Evolutionary conservation across 805 yeast genomes (phyloP).

Genomic region (Ogataea thermomethanolica): DNA sequence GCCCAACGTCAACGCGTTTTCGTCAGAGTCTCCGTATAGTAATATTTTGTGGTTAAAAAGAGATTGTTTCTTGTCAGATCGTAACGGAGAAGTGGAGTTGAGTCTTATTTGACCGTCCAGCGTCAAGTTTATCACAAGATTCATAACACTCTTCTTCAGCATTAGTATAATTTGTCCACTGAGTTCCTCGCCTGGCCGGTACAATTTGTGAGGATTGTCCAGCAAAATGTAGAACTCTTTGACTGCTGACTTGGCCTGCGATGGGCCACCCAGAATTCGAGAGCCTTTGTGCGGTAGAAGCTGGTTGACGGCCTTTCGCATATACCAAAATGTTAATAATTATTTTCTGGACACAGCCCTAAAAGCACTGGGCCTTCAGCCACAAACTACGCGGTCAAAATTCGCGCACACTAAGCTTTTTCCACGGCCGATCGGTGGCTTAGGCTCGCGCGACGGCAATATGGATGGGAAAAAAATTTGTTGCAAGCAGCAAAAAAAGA

Average conservation of each 20-base stretch:
- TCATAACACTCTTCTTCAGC: conserved; percentile 51
- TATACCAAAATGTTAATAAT: conserved; percentile 14
- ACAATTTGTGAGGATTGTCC: conserved; percentile 70
- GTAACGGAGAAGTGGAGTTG: conserved; percentile 48
- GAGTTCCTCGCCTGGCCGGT: conserved; percentile 78
- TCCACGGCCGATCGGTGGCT: neutral
- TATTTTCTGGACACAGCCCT: conserved; percentile 6
- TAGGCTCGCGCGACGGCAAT: no score
- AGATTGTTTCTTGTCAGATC: conserved; percentile 45
- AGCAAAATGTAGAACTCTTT: conserved; percentile 67
- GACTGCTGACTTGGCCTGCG: conserved; percentile 30
- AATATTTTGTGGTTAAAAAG: conserved; percentile 58
- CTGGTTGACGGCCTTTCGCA: conserved; percentile 52
- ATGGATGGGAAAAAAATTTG: neutral
- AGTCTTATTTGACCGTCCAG: conserved; percentile 56
- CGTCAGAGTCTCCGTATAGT: conserved; percentile 47
- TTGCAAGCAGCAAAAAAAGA: conserved; percentile 9
- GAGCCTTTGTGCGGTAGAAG: conserved; percentile 34
- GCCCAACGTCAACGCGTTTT: conserved; percentile 57
- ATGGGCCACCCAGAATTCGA: conserved; percentile 19
- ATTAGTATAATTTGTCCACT: conserved; percentile 60
- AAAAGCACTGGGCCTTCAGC: neutral
- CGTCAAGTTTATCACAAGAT: conserved; percentile 51
- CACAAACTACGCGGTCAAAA: neutral
- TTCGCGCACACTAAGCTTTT: neutral